Base-by-base conservation (phyloP, 225 moss, liverwort and hornwort genomes). In the Bryoerythrophyllum caledonicum region DNA sequence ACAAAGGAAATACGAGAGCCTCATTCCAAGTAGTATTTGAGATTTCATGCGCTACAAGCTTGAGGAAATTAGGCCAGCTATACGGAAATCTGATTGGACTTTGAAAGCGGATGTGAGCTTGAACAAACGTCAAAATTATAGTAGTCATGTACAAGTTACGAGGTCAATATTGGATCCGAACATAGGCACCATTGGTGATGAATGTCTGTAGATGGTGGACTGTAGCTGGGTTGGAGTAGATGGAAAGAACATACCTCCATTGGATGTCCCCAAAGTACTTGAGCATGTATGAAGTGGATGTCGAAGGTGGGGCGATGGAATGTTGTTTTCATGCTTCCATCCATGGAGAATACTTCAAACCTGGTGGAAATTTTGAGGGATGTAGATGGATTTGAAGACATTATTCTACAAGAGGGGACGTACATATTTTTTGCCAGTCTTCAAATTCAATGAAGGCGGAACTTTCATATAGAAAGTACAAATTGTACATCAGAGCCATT, bases 161-260 rank as follows among this genome's bases (percentile, higher is more conserved):
- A n/a, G n/a, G n/a, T n/a, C n/a, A n/a, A n/a, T n/a, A n/a, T 1
- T 17, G 0, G 3, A 34, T 6, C 19, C 17, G 2, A 3, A 1
- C 30, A 3, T 0, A 9, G 2, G 10, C 7, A 61, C 8, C 15
- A 1, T 61, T 8, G 32, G 34, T 17, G 34, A 34, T 28, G 9
- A 8, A 5, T 20, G 4, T 30, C 0, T 61, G 1, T 61, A 17
- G 34, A 34, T 61, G 20, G 61, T 61, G 1, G 61, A 61, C 1
- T 61, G 32, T 4, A 59, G 2, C 7, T 59, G 2, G 2, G 6
- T 0, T 0, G 59, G 5, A 6, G 6, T 7, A 28, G 15, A 16
- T 27, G 59, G 28, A 6, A 13, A 28, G 2, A 4, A 1, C 27
- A 6, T 26, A 28, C 2, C 11, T 16, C 0, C 1, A 1, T 27